These are phyloP conservation scores for Fusarium oxysporum DNA, from an alignment of 2,329 filamentous ascomycete genomes.

Conservation along the genomic window DNA sequence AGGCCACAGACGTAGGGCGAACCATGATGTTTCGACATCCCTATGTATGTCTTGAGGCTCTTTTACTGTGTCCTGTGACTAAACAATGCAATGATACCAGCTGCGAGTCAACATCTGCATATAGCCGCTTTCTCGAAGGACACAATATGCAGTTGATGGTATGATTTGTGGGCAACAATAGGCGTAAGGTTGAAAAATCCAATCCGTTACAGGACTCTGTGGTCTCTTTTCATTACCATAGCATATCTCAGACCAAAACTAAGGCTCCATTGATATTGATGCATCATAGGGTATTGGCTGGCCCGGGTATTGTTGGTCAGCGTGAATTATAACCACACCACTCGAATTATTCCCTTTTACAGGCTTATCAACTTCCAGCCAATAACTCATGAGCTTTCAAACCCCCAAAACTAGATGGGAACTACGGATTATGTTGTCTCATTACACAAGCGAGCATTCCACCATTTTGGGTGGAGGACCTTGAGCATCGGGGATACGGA, in stretches of 20 bases:
- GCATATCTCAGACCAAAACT: background rate
- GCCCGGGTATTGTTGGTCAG: background rate
- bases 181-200: background rate
- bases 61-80: constrained; percentile 3
- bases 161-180: constrained; percentile 5
- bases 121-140: constrained; percentile 18
- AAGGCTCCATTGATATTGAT: too few relatives aligned
- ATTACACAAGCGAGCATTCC: constrained; percentile 2
- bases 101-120: constrained; percentile 18
- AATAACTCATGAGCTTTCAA: background rate
- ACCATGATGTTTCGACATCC: background rate
- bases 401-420: background rate
- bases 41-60: constrained; percentile 14
- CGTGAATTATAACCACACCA: background rate
- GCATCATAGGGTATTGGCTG: background rate
- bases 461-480: constrained; percentile 14
- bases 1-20: background rate
- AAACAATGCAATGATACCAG: constrained; percentile 1
- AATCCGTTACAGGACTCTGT: background rate
- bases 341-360: background rate
- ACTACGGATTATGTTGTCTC: background rate
- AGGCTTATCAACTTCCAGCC: background rate
- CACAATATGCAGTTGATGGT: constrained; percentile 24
- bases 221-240: background rate
- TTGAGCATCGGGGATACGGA: constrained; percentile 9